Evolutionary conservation across 1,139 yeast species (phyloP), one percentile per base, ranked within the genome.

Genomic region (Wickerhamomyces sp.): DNA sequence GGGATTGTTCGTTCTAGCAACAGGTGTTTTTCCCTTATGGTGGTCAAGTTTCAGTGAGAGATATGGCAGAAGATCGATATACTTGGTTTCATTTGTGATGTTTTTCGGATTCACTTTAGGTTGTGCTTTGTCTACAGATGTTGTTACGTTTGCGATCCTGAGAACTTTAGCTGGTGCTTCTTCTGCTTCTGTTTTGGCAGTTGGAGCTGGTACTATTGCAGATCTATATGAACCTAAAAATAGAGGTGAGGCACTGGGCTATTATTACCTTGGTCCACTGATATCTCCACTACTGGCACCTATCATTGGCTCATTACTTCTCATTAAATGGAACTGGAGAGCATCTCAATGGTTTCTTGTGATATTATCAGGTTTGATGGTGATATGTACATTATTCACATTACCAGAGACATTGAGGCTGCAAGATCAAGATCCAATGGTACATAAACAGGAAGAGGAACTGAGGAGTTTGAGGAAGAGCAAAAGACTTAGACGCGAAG

Each of bases 271-370:
- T 39, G 96, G 96, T 0, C 89, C 95, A 0, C 71, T 89, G 38
- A 73, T 83, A 60, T 95, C 95, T 0, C 96, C 96, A 0, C 71
- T 89, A 46, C 55, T 86, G 8, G 82, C 94, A 10, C 96, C 96
- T 0, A 81, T 88, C 31, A 64, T 88, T 40, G 95, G 95, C 43
- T 94, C 96, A 49, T 80, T 82, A 2, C 76, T 89, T 27, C 77
- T 87, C 6, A 70, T 76, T 42, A 74, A 73, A 10, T 85, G 90
- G 84, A 88, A 89, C 7, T 89, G 96, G 95, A 72, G 95, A 60
- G 88, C 93, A 3, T 86, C 96, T 4, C 94, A 85, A 59, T 89
- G 95, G 94, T 79, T 86, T 45, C 67, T 86, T 63, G 87, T 84
- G 32, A 83, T 84, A 33, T 65, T 85, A 38, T 76, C 87, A 1